Evolutionary conservation across 257 asterid species (phyloP), one percentile per base, ranked within the genome.

Genomic region (Euphrasia confusa): DNA sequence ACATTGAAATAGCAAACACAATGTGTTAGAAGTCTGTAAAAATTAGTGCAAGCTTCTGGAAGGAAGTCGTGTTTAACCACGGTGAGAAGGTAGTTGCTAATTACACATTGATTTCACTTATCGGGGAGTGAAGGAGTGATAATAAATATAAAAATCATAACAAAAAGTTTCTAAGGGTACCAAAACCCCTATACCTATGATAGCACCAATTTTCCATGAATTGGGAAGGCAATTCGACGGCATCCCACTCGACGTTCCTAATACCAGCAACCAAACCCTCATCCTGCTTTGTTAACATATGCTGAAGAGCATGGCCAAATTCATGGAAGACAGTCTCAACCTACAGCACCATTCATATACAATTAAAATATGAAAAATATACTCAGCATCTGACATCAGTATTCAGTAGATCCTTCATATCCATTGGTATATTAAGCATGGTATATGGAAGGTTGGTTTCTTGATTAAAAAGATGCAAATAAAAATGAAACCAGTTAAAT

Each of bases 121-220:
- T 39, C 17, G 10, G 32, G 17, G 54, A 37, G 30, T 15, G 64
- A 58, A 21, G n/a, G 54, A 37, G 30, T 15, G 64, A 58, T 11
- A 33, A 52, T 12, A 62, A 7, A 39, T 27, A 21, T 64, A 1
- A 26, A 15, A 15, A 56, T 9, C 42, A 30, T 18, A 54, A 28
- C 18, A 61, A 32, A 53, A 60, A n/a, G 13, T 11, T 30, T 6
- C 37, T 55, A 12, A 57, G 14, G 12, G 28, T 12, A 32, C 27
- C 21, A 58, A 58, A 54, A 24, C 60, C 67, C 24, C 69, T 50
- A 89, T 50, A 89, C 99, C 97, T 89, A 37, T 89, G 99, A 75
- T 92, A 89, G 81, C 99, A 92, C 99, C 99, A 92, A 75, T 92
- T 89, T 70, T 92, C 97, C 99, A 92, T 92, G 75, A 92, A 89